These are phyloP conservation scores for Xylaria palmicola DNA, from an alignment of 495 filamentous ascomycete genomes.

Conservation along the genomic window DNA sequence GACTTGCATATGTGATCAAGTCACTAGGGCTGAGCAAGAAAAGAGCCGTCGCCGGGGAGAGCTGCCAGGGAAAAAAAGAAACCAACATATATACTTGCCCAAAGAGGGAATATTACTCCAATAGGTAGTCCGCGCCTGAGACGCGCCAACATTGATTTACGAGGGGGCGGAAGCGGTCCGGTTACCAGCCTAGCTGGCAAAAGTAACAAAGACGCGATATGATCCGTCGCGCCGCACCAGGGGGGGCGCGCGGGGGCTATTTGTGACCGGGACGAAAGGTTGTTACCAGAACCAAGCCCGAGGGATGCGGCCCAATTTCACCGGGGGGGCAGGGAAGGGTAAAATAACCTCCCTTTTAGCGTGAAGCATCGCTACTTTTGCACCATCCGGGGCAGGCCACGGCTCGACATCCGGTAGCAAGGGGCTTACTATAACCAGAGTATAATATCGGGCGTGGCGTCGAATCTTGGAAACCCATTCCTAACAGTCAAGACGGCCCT, in stretches of 20 bases:
- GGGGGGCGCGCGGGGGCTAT: not conserved
- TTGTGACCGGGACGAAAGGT: constrained; percentile 1
- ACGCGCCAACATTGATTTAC: not conserved
- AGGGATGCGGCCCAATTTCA: constrained; percentile 16
- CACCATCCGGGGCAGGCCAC: not conserved
- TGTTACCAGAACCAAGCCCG: not conserved
- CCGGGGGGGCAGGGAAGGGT: not conserved
- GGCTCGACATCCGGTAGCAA: constrained; percentile 8
- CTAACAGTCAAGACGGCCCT: constrained; percentile 2
- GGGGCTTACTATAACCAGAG: constrained; percentile 13
- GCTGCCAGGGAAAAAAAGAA: not conserved
- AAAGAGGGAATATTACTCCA: constrained; percentile 3
- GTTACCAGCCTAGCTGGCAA: constrained; percentile 1
- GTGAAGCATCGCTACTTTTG: not conserved
- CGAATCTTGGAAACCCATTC: constrained; percentile 6
- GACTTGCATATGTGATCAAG: constrained; percentile 14
- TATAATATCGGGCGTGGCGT: not conserved
- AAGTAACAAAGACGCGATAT: not conserved
- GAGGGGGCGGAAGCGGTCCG: constrained; percentile 5
- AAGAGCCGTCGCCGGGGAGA: not conserved
- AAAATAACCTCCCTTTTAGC: constrained; percentile 8
- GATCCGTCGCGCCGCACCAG: constrained; percentile 5
- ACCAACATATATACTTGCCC: not conserved
- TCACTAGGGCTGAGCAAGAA: not conserved
- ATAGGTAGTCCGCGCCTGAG: not conserved